A percentile compares a stretch with the other conserved stretches of the same genome.
phyloP scores from a whole-genome alignment of 768 basidiomycete species.

The Bullera alba region DNA sequence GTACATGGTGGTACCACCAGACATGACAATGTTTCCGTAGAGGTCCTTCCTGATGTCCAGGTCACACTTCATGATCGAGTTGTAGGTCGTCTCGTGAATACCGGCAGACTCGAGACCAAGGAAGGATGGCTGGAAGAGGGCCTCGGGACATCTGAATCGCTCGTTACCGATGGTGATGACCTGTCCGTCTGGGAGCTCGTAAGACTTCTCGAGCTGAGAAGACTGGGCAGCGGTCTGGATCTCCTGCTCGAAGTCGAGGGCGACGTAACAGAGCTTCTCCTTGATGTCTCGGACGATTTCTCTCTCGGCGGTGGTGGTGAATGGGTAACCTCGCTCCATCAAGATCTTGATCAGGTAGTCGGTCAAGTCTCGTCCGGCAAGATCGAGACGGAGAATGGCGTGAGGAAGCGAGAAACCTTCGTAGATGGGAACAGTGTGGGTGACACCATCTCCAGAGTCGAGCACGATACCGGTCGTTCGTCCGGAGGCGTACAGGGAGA shows the following conservation, averaged over 20 bases:
- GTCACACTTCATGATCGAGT: constrained; percentile 56
- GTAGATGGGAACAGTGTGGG: constrained; percentile 94
- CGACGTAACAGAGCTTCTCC: constrained; percentile 93
- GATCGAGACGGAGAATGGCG: constrained; percentile 86
- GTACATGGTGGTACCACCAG: constrained; percentile 93
- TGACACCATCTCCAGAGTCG: constrained; percentile 93
- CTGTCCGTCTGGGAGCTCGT: constrained; percentile 86
- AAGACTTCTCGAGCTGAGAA: constrained; percentile 83
- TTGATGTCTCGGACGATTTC: constrained; percentile 97
- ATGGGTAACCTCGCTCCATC: constrained; percentile 84
- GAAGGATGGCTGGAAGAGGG: constrained; percentile 69
- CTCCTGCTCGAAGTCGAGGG: constrained; percentile 89
- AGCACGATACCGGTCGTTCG: constrained; percentile 89
- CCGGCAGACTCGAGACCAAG: constrained; percentile 71
- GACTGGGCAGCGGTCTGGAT: constrained; percentile 82
- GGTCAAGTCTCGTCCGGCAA: constrained; percentile 84
- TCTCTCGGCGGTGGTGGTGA: constrained; percentile 86
- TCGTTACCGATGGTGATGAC: constrained; percentile 93
- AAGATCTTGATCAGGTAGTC: constrained; percentile 46
- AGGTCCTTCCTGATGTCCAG: constrained; percentile 65
- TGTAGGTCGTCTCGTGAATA: constrained; percentile 84
- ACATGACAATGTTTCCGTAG: constrained; percentile 75
- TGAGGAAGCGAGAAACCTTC: constrained; percentile 87
- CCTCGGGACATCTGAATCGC: constrained; percentile 62
- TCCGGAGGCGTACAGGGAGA: constrained; percentile 87